Conservation (phyloP, 805 yeast species). For the Yamadazyma sp. region DNA sequence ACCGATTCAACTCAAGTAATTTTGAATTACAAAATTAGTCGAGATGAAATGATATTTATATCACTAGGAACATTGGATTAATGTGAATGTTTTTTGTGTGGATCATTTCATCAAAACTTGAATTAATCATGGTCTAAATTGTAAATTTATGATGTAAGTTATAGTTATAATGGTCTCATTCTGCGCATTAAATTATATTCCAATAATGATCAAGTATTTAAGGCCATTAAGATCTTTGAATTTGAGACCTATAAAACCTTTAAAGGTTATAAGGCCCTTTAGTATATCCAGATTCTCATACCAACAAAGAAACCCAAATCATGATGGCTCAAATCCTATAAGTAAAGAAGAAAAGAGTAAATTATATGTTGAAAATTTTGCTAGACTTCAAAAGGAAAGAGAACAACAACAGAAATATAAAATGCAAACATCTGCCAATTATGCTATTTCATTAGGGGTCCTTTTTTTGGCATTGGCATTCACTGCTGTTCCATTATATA, state of each 20-base stretch:
- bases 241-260: not conserved
- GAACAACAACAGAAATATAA: conserved; percentile 28
- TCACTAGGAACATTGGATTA: no score
- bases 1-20: no score
- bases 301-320: not conserved
- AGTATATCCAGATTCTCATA: not conserved
- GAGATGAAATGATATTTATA: no score
- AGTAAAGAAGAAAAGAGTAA: conserved; percentile 10
- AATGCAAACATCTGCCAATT: conserved; percentile 59
- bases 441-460: conserved; percentile 65
- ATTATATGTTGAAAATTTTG: conserved; percentile 13
- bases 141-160: no score
- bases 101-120: no score
- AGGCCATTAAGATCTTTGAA: not conserved
- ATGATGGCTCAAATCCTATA: not conserved
- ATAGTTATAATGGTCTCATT: no score
- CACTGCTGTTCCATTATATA: conserved; percentile 88
- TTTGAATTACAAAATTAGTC: no score
- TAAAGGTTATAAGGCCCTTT: not conserved
- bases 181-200: no score
- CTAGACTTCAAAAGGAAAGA: conserved; percentile 19
- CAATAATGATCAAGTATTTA: no score
- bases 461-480: conserved; percentile 75
- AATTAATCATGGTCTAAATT: no score
- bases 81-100: no score